Conservation (phyloP, 2,329 filamentous ascomycete genomes). For the Taxawa tesnikishii region DNA sequence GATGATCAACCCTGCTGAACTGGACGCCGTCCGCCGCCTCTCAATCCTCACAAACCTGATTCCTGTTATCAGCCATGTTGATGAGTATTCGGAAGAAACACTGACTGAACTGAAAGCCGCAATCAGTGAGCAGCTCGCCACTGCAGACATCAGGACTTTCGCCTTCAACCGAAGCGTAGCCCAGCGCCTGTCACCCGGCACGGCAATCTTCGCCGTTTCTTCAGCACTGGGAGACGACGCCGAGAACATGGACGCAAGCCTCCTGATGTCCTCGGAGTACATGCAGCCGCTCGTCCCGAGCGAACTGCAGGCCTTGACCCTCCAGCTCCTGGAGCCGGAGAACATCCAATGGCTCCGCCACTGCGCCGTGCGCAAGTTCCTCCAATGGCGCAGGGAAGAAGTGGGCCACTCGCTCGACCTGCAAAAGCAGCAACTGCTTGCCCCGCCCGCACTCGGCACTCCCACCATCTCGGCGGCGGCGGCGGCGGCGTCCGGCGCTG, state of each 20-base stretch:
- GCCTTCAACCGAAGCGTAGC: slow-evolving; percentile 37
- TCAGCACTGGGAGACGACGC: slow-evolving; percentile 58
- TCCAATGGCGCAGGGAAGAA: slow-evolving; percentile 49
- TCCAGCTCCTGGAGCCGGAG: slow-evolving; percentile 62
- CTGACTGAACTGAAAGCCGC: slow-evolving; percentile 50
- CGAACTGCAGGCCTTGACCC: slow-evolving; percentile 59
- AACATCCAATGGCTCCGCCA: slow-evolving; percentile 74
- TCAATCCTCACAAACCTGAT: slow-evolving; percentile 71
- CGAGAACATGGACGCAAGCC: slow-evolving; percentile 81
- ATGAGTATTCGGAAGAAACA: slow-evolving; percentile 31
- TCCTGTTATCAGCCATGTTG: slow-evolving; percentile 66
- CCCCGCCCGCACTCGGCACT: slow-evolving; percentile 12
- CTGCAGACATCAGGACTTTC: slow-evolving; percentile 52
- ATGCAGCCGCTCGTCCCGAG: slow-evolving; percentile 66
- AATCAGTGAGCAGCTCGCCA: slow-evolving; percentile 43
- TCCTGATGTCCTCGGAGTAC: slow-evolving; percentile 88
- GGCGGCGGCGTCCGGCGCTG: slow-evolving; percentile 6
- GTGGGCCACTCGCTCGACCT: slow-evolving; percentile 13
- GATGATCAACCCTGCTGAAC: slow-evolving; percentile 1
- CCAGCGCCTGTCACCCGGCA: slow-evolving; percentile 16
- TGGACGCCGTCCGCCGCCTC: slow-evolving; percentile 54
- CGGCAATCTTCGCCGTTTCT: slow-evolving; percentile 56
- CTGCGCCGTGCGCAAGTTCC: slow-evolving; percentile 67
- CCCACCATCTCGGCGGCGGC: slow-evolving; percentile 1
- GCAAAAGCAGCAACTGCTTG: slow-evolving; percentile 12